Base-by-base conservation (phyloP, 2,329 filamentous ascomycete species). In the Shiraia bambusicola region DNA sequence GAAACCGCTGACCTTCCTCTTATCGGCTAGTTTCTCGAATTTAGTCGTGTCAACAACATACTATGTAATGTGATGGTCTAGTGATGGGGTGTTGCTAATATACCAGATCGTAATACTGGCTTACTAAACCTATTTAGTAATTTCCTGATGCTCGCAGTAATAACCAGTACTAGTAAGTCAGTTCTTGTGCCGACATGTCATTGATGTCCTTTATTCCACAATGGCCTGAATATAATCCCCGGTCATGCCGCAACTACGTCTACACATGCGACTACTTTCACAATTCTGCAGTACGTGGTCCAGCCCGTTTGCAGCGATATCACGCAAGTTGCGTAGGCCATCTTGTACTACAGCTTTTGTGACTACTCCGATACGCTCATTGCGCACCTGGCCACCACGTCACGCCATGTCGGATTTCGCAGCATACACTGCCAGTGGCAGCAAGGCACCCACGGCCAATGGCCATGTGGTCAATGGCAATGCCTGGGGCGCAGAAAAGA, bases 401-500 rank as follows among this genome's bases (percentile, higher is more conserved):
- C 28, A 45, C 49, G 50, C 42, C 43, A 66, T 67, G 63, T 63
- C 63, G 2, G 58, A 63, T 22, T 59, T 63, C 34, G 54, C 54
- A 25, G 49, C 56, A 6, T 65, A 65, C 37, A 58, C 58, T 27
- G 58, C 59, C 30, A 66, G 61, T 42, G 50, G 61, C 43, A 50
- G 44, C 31, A 63, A 58, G 33, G 44, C 42, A 6, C 30, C 42
- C 2, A 12, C 45, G 0, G 28, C 46, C 0, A 56, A 58, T 34
- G 56, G 51, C 17, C 37, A 49, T n/a, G 31, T 32, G 12, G 35
- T 42, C 8, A 47, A 53, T 27, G 59, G 54, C 40, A 60, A 57
- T 28, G 58, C 65, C 15, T 69, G 66, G 66, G 61, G 72, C 61
- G 52, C 63, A 3, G 49, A 63, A 9, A 71, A 76, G 15, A 78